Percentiles rank a stretch among this genome's conserved stretches.
These are phyloP conservation scores for Colletotrichum tamarilloi DNA, from an alignment of 2,329 filamentous ascomycete species.

Conservation along the genomic window DNA sequence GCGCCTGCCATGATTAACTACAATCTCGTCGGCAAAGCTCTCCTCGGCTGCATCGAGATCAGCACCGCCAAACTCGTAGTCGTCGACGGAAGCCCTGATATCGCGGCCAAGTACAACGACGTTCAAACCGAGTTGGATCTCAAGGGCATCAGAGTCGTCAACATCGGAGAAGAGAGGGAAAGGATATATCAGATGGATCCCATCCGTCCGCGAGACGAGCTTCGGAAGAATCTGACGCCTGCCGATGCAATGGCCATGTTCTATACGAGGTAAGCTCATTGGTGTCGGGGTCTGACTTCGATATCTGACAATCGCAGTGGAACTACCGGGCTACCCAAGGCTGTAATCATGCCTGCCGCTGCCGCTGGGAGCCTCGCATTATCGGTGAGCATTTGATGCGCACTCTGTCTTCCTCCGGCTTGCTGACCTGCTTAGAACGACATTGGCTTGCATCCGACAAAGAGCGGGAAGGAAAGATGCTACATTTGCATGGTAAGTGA, in stretches of 20 bases:
- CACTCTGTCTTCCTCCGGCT: neutral
- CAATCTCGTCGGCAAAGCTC: conserved; percentile 71
- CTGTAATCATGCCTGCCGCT: conserved; percentile 68
- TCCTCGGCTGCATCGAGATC: conserved; percentile 74
- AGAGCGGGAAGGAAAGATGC: neutral
- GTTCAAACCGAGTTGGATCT: conserved; percentile 62
- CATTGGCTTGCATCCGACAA: neutral
- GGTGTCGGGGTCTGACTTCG: rapidly evolving
- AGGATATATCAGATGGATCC: conserved; percentile 58
- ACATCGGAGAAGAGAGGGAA: conserved; percentile 50
- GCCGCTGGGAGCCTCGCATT: conserved; percentile 45
- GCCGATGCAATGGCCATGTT: conserved; percentile 72
- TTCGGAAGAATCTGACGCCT: conserved; percentile 62
- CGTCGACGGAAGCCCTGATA: conserved; percentile 66
- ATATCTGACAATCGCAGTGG: conserved; percentile 56
- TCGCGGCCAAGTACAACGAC: conserved; percentile 67
- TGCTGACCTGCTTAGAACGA: neutral
- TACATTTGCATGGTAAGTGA: conserved; percentile 29
- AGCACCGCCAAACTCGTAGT: conserved; percentile 67
- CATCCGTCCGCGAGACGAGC: conserved; percentile 64
- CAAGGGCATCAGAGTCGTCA: conserved; percentile 64
- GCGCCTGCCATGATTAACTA: conserved; percentile 79
- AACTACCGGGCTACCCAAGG: conserved; percentile 82
- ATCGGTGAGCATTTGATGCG: neutral
- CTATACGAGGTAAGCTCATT: conserved; percentile 63